Conservation (phyloP, 306 rosid genomes). For the Hippophae gyantsensis region DNA sequence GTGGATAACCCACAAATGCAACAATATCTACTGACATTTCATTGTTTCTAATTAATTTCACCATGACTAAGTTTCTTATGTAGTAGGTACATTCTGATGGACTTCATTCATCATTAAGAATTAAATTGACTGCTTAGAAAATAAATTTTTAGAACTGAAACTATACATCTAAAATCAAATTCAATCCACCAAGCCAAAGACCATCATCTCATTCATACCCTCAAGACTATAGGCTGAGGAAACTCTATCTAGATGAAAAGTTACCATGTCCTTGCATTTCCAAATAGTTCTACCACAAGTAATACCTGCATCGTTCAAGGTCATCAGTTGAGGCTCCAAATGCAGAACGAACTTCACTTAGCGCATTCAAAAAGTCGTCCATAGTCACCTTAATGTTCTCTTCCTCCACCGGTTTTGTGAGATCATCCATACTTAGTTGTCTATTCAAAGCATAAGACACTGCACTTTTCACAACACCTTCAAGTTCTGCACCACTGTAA, state of each 20-base stretch:
- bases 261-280: conserved; percentile 4
- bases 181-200: neutral
- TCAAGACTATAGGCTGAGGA: neutral
- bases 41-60: too few species aligned
- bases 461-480: conserved; percentile 99
- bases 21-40: too few species aligned
- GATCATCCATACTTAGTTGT: conserved; percentile 86
- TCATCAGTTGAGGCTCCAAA: conserved; percentile 98
- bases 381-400: conserved; percentile 87
- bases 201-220: neutral
- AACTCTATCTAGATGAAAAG: conserved; percentile 18
- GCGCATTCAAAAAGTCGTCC: conserved; percentile 89
- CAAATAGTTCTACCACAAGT: conserved; percentile 10
- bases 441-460: conserved; percentile 94
- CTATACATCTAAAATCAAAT: neutral
- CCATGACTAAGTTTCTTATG: too few species aligned
- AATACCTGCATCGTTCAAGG: conserved; percentile 91
- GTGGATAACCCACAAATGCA: too few species aligned
- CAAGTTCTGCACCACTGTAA: conserved; percentile 98
- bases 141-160: too few species aligned
- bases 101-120: too few species aligned
- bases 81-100: too few species aligned
- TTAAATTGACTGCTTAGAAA: too few species aligned
- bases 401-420: conserved; percentile 92
- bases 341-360: conserved; percentile 71